Evolutionary conservation across 108 stramenopile species (phyloP), one percentile per base, ranked within the genome.

Genomic region (Pelagomonas calceolata): DNA sequence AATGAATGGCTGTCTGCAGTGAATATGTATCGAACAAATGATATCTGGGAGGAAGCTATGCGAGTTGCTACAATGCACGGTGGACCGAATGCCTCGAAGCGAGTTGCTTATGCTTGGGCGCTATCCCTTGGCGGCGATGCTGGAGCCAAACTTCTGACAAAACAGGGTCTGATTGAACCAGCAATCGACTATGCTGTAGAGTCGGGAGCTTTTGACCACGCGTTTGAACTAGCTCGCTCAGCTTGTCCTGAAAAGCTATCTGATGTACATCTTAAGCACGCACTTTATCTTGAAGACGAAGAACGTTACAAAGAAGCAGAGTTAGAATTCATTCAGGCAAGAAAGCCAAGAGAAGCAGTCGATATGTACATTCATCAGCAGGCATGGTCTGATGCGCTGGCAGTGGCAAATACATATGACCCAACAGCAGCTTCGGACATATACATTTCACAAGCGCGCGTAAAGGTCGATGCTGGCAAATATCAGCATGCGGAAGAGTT

Each of bases 281-380:
- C 84, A 10, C 71, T 85, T 0, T 78, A 76, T 69, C 74, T 85
- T 26, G 85, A 88, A 36, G 82, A 86, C 66, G 82, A 88, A 21
- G 87, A 81, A 39, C 68, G 65, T 26, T 86, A 81, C 79, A 36
- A 36, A n/a, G 84, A 83, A 66, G 87, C 87, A 17, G 87, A 88
- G 67, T 78, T 44, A 0, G 84, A 82, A 76, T 88, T 86, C 65
- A 60, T 88, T 35, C n/a, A 69, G 68, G 87, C 85, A 32, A 72
- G 74, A 34, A 85, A 84, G 67, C 87, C 85, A 5, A 73, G 80
- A 46, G 87, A 88, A 73, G 87, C 87, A 70, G 84, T 88, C 68
- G 85, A 88, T 18, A 88, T 88, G 87, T 85, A 81, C 68, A 46
- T 82, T 17, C 85, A 86, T 79, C 81, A 84, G 66, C 76, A 85